A percentile compares a stretch with the other conserved stretches of the same genome.
phyloP scores from a whole-genome alignment of 2,329 filamentous ascomycete species.

The Fusarium nematophilum region DNA sequence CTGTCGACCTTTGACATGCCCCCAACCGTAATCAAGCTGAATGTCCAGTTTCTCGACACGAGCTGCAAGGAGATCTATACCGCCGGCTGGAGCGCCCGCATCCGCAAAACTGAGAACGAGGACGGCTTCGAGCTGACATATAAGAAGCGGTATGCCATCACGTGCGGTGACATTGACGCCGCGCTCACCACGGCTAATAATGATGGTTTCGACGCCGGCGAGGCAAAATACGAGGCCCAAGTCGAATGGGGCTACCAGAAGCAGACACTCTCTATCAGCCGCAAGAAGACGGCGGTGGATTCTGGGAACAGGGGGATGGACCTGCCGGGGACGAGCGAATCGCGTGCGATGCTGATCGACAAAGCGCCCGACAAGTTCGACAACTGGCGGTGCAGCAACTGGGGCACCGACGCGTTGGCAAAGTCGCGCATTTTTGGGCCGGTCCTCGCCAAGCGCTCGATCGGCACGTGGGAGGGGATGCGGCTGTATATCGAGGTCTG shows the following conservation, averaged over 20 bases:
- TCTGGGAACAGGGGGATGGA: conserved; percentile 41
- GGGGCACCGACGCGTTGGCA: conserved; percentile 42
- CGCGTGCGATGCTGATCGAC: conserved; percentile 38
- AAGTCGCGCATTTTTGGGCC: conserved; percentile 47
- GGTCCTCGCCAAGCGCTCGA: conserved; percentile 45
- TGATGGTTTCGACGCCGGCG: conserved; percentile 47
- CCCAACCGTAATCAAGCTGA: conserved; percentile 48
- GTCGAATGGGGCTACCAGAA: conserved; percentile 52
- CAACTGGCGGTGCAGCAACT: conserved; percentile 41
- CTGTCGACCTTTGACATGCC: conserved; percentile 46
- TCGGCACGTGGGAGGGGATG: conserved; percentile 45
- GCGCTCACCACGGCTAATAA: conserved; percentile 45
- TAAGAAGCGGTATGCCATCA: conserved; percentile 51
- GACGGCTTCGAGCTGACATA: conserved; percentile 52
- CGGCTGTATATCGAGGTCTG: conserved; percentile 49
- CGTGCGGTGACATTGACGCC: conserved; percentile 43
- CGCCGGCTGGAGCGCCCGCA: conserved; percentile 50
- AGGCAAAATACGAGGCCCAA: conserved; percentile 48
- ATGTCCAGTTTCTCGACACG: conserved; percentile 53
- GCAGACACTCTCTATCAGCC: conserved; percentile 51
- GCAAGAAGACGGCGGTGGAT: conserved; percentile 42
- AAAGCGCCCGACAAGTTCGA: conserved; percentile 48
- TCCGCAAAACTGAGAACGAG: conserved; percentile 50
- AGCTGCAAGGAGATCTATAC: conserved; percentile 46
- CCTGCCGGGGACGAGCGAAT: conserved; percentile 36